Base-by-base conservation (phyloP, 371 early-diverging fungal genomes). In the Pancytospora philotis region DNA sequence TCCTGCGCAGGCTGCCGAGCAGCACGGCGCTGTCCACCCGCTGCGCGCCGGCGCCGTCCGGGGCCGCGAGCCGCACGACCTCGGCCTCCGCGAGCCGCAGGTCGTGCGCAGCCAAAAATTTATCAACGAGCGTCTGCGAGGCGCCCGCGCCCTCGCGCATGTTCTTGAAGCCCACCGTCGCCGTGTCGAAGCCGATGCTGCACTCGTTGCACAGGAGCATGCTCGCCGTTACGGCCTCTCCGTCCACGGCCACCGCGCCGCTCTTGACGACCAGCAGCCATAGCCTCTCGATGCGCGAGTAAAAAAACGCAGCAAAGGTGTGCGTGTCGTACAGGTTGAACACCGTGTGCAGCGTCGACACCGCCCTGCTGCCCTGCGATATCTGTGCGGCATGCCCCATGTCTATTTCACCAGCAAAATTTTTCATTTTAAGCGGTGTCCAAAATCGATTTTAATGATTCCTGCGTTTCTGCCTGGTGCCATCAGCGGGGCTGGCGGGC, bases 251-350 rank as follows among this genome's bases (percentile, higher is more conserved):
- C 45, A 45, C 16, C n/a, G 45, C n/a, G 16, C 45, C 45, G 22
- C n/a, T 45, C 45, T n/a, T 13, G 16, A 45, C 16, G 22, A 45
- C 45, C n/a, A 45, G 16, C 13, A 45, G 22, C 45, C 45, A 45
- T 16, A 45, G 16, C 45, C n/a, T 45, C 45, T 45, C 45, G 45
- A 45, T 45, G 16, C n/a, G 45, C 13, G 45, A 45, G 22, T 45
- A 45, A n/a, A 45, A 45, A 45, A 45, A 45, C 16, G 45, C n/a
- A n/a, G 45, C 45, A n/a, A 45, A 45, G 16, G 45, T 45, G 16
- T n/a, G 45, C 13, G 45, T 45, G 45, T 45, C 45, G 22, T 45
- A 45, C 45, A 45, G 22, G 22, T 45, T 45, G 22, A 45, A 45
- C n/a, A n/a, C 45, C 13, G 22, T 16, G 16, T 16, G 45, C 13